phyloP scores from a whole-genome alignment of 1,139 yeast species.

The Blastobotrys indianensis region DNA sequence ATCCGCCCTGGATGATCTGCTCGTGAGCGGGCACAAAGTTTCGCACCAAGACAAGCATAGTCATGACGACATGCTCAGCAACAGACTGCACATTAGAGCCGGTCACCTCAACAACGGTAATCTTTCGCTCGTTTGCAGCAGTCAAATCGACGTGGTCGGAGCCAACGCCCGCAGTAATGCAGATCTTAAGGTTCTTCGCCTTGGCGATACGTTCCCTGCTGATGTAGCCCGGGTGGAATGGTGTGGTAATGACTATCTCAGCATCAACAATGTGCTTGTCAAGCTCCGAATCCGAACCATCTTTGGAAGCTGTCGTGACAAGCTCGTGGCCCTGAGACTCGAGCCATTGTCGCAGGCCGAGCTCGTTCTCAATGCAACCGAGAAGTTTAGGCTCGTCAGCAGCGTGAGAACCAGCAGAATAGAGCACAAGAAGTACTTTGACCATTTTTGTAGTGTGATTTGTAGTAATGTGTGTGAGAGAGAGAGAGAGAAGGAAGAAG shows the following conservation, averaged over 20 bases:
- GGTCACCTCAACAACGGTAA: slow-evolving; percentile 73
- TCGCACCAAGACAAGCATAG: slow-evolving; percentile 63
- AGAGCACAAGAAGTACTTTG: slow-evolving; percentile 31
- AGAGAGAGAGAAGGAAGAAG: neutral
- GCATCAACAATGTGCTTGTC: slow-evolving; percentile 66
- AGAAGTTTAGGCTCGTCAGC: slow-evolving; percentile 52
- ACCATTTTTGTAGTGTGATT: slow-evolving; percentile 12
- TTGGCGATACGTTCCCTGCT: slow-evolving; percentile 58
- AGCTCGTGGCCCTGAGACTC: slow-evolving; percentile 64
- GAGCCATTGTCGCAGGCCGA: slow-evolving; percentile 62
- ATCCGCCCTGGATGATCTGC: slow-evolving; percentile 52
- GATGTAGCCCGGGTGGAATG: slow-evolving; percentile 78
- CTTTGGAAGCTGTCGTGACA: slow-evolving; percentile 63
- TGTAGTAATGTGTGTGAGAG: neutral
- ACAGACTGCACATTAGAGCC: slow-evolving; percentile 78
- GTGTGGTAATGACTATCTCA: slow-evolving; percentile 73
- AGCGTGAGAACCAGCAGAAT: slow-evolving; percentile 45
- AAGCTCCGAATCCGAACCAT: slow-evolving; percentile 53
- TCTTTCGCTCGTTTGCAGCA: slow-evolving; percentile 59
- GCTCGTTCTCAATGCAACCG: slow-evolving; percentile 71
- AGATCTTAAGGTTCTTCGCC: slow-evolving; percentile 67
- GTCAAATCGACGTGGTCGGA: slow-evolving; percentile 73
- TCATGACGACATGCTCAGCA: slow-evolving; percentile 77
- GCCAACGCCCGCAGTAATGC: slow-evolving; percentile 81
- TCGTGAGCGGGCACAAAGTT: slow-evolving; percentile 77